These are phyloP conservation scores for Ganoderma lingzhi DNA, from an alignment of 1,284 basidiomycete genomes.

Conservation along the genomic window DNA sequence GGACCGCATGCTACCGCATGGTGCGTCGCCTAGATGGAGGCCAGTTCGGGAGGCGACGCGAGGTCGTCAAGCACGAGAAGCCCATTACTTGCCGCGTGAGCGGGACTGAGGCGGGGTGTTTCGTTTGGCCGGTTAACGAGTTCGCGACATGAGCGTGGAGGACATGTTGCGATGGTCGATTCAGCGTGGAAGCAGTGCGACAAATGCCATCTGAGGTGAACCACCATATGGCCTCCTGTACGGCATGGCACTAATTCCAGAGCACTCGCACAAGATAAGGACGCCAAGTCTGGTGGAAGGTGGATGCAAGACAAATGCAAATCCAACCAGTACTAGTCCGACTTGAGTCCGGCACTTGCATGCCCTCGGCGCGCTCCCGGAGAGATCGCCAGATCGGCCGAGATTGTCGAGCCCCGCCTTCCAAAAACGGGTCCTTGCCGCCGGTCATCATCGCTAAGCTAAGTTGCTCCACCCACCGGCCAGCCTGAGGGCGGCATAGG, in stretches of 20 bases:
- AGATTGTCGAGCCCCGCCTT: neutral
- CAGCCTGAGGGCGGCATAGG: neutral
- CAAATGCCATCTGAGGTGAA: neutral
- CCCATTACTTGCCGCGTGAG: neutral
- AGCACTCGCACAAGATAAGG: neutral
- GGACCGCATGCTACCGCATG: neutral
- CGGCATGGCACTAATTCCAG: neutral
- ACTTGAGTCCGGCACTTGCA: neutral
- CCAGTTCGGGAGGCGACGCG: neutral
- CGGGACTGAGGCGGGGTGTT: neutral
- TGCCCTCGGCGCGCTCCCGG: neutral
- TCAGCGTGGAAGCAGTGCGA: neutral
- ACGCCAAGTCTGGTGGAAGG: neutral
- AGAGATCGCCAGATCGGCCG: neutral
- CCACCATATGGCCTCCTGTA: neutral
- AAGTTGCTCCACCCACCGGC: too few species aligned
- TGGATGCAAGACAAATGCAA: too few species aligned
- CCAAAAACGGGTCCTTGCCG: neutral
- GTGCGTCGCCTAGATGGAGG: constrained; percentile 1
- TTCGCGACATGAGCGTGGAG: neutral
- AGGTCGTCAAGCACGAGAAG: neutral
- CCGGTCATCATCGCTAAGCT: neutral
- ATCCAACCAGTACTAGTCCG: too few species aligned
- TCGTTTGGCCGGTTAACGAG: neutral
- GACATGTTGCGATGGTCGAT: neutral